Percentiles rank a stretch among this genome's conserved stretches.
Evolutionary conservation across 371 early-diverging fungal genomes (phyloP).

Genomic region (Lichtheimia ramosa): DNA sequence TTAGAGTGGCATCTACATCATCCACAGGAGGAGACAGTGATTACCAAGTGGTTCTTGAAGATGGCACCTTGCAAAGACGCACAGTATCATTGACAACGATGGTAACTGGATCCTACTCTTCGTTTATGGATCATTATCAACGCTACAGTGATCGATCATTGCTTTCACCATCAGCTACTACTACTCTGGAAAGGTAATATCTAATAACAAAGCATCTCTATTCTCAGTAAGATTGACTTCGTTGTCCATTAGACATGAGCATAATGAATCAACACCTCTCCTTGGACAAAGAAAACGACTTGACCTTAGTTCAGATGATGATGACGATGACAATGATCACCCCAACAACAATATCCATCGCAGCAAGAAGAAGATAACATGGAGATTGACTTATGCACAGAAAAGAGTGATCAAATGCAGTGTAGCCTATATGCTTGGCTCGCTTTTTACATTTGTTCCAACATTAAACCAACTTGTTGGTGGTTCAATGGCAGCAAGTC

Average conservation of each 20-base stretch:
- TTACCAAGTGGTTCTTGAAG: slow-evolving; percentile 25
- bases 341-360: background rate
- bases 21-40: slow-evolving; percentile 11
- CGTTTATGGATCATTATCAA: slow-evolving; percentile 2
- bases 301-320: background rate
- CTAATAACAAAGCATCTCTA: too few species aligned
- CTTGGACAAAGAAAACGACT: too few species aligned
- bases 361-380: too few species aligned
- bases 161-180: too few species aligned
- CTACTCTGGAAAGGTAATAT: too few species aligned
- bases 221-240: too few species aligned
- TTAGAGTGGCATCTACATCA: background rate
- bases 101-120: slow-evolving; percentile 9
- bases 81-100: slow-evolving; percentile 24
- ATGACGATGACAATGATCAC: background rate
- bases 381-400: slow-evolving; percentile 1
- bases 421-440: slow-evolving; percentile 29
- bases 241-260: too few species aligned
- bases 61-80: slow-evolving; percentile 24
- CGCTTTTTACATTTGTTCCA: slow-evolving; percentile 60
- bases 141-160: background rate
- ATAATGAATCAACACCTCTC: too few species aligned
- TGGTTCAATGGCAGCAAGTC: slow-evolving; percentile 29
- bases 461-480: slow-evolving; percentile 40
- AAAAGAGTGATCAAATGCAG: slow-evolving; percentile 9